These are phyloP conservation scores for Acrasis kona DNA, from an alignment of 78 protist genomes.

Conservation along the genomic window DNA sequence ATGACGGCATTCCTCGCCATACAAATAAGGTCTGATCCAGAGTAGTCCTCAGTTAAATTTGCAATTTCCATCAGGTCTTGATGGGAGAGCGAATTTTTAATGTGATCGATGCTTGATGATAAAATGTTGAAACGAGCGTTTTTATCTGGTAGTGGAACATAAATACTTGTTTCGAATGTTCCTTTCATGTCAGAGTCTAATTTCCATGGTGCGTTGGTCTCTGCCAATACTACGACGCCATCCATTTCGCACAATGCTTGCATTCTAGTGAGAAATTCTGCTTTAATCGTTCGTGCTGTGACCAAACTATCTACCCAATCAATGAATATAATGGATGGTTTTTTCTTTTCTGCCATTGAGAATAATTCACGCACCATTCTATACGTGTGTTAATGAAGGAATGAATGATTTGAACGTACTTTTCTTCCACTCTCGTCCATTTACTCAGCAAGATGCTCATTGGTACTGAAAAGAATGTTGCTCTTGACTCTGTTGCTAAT, in stretches of 20 bases:
- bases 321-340: constrained; percentile 75
- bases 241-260: constrained; percentile 40
- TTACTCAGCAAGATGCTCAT: constrained; percentile 73
- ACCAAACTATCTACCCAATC: constrained; percentile 85
- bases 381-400: constrained; percentile 30
- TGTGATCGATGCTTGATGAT: not conserved
- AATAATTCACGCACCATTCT: constrained; percentile 78
- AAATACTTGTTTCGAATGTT: constrained; percentile 33
- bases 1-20: not conserved
- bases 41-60: not conserved
- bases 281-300: constrained; percentile 63
- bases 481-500: constrained; percentile 28
- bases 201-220: constrained; percentile 68
- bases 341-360: constrained; percentile 52
- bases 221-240: constrained; percentile 39
- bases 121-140: not conserved
- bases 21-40: not conserved
- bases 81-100: not conserved
- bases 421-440: constrained; percentile 52
- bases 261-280: constrained; percentile 78
- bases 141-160: constrained; percentile 5
- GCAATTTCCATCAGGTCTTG: not conserved
- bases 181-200: constrained; percentile 49
- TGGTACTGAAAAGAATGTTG: constrained; percentile 52
- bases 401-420: constrained; percentile 31